Evolutionary conservation across 2,329 filamentous ascomycete genomes (phyloP).

Genomic region (Fusarium sp.): DNA sequence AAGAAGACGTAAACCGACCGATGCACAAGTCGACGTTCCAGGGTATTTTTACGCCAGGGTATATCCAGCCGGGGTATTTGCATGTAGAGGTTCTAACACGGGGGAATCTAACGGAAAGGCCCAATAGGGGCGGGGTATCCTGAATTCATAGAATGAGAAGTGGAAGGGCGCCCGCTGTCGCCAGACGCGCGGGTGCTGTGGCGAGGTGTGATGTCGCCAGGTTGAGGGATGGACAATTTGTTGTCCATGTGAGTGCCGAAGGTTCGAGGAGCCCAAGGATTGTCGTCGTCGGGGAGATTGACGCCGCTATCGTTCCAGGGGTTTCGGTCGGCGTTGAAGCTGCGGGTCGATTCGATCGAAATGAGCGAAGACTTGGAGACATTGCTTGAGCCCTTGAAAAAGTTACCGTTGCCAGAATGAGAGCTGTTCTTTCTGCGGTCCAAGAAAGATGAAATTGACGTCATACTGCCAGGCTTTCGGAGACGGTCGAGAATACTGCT

Average conservation of each 20-base stretch:
- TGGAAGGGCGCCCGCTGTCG: conserved; percentile 91
- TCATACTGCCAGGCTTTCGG: conserved; percentile 93
- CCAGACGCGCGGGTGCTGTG: conserved; percentile 85
- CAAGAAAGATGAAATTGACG: conserved; percentile 94
- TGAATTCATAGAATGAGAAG: conserved; percentile 94
- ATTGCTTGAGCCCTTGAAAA: conserved; percentile 93
- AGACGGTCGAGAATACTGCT: conserved; percentile 90
- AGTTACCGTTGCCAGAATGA: conserved; percentile 79
- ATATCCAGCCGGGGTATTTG: conserved; percentile 72
- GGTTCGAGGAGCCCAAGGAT: conserved; percentile 69
- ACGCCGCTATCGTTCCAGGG: conserved; percentile 98
- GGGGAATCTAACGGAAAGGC: conserved; percentile 81
- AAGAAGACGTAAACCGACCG: conserved; percentile 55
- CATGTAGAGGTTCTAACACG: conserved; percentile 59
- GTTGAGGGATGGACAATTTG: conserved; percentile 72
- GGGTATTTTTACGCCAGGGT: conserved; percentile 71
- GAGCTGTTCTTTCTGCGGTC: conserved; percentile 94
- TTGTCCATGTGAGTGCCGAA: conserved; percentile 72
- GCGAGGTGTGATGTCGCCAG: conserved; percentile 84
- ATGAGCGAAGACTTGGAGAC: conserved; percentile 95
- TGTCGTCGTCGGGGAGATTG: conserved; percentile 90
- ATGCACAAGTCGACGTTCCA: conserved; percentile 57
- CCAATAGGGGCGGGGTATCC: conserved; percentile 94
- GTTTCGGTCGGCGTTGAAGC: conserved; percentile 89
- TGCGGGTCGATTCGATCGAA: conserved; percentile 94